Base-by-base conservation (phyloP, 176 grass and related monocot genomes). In the Lolium multiflorum region DNA sequence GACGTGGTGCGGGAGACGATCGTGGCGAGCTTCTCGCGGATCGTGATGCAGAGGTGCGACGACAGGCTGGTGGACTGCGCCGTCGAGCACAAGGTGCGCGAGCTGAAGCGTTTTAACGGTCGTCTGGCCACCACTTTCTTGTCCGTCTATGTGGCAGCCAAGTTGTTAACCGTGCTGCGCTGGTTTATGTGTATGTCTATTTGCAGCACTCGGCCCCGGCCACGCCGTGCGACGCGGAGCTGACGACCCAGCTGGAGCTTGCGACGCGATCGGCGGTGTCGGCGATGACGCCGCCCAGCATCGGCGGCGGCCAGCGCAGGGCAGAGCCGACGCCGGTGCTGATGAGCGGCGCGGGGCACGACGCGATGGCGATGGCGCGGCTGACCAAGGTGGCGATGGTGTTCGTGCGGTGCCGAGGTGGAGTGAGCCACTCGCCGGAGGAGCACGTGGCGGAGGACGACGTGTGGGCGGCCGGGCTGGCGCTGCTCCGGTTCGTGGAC, bases 321-420 rank as follows among this genome's bases (percentile, higher is more conserved):
- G 20, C 20, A 2, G 74, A 76, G 71, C 4, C 61, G 43, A 78
- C 87, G 44, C 97, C 97, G 37, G 71, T 96, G 79, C 86, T 99
- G 74, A 99, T 99, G 92, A 99, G 94, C 64, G 97, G 97, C 11
- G 97, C 97, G 43, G 97, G 97, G 76, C 97, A 99, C 66, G 97
- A 99, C 82, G 97, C 93, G 22, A 92, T 99, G 90, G 94, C 94
- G 14, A 99, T 99, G 94, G 87, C 94, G 56, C 82, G 85, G 86
- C 81, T 99, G 73, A 96, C 94, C 25, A 92, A 94, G 90, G 84
- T 96, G 7, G 97, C 92, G 14, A 96, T 99, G 92, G 20, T 99
- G 81, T 99, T 96, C 90, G 97, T 96, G 37, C 90, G 97, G 57
- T 98, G 97, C 54, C 83, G 89, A 7, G 89, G 92, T 1, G 97